Conservation (phyloP, 1,284 basidiomycete genomes). For the Naganishia liquefaciens region DNA sequence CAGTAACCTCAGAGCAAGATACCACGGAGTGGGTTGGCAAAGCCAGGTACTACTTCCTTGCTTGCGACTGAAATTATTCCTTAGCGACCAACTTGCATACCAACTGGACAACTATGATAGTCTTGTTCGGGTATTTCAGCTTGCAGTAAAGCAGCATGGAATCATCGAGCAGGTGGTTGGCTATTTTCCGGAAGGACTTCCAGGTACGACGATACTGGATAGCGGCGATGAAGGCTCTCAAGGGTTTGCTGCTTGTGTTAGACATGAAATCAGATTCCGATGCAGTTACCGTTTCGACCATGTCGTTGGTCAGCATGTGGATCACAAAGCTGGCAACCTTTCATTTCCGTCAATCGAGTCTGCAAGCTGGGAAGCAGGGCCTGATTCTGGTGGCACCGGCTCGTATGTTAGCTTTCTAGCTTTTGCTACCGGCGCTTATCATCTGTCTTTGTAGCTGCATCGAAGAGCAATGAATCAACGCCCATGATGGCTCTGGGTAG, state of each 20-base stretch:
- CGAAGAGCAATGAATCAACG: slow-evolving; percentile 2
- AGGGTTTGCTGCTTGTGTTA: not conserved
- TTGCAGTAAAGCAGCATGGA: slow-evolving; percentile 15
- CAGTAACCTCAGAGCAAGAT: not conserved
- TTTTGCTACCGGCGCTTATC: too few relatives aligned
- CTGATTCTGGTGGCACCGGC: slow-evolving; percentile 9
- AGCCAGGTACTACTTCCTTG: too few relatives aligned
- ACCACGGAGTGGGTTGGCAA: not conserved
- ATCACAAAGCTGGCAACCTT: slow-evolving; percentile 22
- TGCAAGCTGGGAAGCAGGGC: not conserved
- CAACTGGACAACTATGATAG: slow-evolving; percentile 11
- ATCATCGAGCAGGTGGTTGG: slow-evolving; percentile 15
- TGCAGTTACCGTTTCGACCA: slow-evolving; percentile 7
- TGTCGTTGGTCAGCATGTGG: slow-evolving; percentile 13
- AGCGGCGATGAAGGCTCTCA: not conserved
- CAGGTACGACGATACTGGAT: not conserved
- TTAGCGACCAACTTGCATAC: not conserved
- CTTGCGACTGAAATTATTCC: not conserved
- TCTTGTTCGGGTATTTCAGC: slow-evolving; percentile 12
- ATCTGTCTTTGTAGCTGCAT: slow-evolving; percentile 1
- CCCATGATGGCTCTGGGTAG: slow-evolving; percentile 9
- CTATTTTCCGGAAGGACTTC: slow-evolving; percentile 6
- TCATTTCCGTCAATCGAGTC: slow-evolving; percentile 11
- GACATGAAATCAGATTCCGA: not conserved
- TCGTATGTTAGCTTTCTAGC: not conserved